Evolutionary conservation across 768 basidiomycete genomes (phyloP).

Genomic region (Rhizopogon vulgaris): DNA sequence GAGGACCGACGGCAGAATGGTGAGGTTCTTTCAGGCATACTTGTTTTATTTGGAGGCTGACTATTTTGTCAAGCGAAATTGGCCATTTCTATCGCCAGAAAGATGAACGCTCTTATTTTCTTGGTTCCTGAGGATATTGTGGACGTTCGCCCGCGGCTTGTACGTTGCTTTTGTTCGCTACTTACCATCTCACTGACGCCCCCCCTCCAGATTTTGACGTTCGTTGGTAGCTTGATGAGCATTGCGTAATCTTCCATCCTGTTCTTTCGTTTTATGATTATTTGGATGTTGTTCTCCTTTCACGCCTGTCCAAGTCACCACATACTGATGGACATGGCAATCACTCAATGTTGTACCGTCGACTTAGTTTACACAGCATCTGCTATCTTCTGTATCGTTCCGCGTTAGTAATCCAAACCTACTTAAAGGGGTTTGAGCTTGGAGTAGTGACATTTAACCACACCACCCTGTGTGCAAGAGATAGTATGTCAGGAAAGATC

Average conservation of each 20-base stretch:
- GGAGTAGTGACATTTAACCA: too few relatives aligned
- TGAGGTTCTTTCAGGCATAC: constrained; percentile 29
- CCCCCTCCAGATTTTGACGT: constrained; percentile 74
- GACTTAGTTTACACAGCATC: background rate
- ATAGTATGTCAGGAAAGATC: background rate
- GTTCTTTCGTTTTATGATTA: background rate
- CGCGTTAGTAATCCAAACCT: background rate
- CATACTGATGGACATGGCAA: too few relatives aligned
- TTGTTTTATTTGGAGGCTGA: background rate
- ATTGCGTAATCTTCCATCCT: constrained; percentile 33
- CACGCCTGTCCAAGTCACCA: too few relatives aligned
- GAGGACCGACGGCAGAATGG: constrained; percentile 93
- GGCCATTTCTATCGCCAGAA: constrained; percentile 97
- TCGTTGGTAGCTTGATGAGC: constrained; percentile 90
- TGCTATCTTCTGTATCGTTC: background rate
- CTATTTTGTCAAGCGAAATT: constrained; percentile 67
- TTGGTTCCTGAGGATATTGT: constrained; percentile 97
- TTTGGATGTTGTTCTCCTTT: background rate
- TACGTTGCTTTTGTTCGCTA: constrained; percentile 33
- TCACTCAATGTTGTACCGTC: too few relatives aligned
- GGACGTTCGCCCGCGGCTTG: constrained; percentile 85
- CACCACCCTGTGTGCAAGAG: too few relatives aligned
- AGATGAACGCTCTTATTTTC: constrained; percentile 95
- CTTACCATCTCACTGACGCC: background rate
- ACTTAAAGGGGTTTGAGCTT: too few relatives aligned